Conservation (phyloP, 2,329 filamentous ascomycete genomes). For the Dissoconium aciculare region DNA sequence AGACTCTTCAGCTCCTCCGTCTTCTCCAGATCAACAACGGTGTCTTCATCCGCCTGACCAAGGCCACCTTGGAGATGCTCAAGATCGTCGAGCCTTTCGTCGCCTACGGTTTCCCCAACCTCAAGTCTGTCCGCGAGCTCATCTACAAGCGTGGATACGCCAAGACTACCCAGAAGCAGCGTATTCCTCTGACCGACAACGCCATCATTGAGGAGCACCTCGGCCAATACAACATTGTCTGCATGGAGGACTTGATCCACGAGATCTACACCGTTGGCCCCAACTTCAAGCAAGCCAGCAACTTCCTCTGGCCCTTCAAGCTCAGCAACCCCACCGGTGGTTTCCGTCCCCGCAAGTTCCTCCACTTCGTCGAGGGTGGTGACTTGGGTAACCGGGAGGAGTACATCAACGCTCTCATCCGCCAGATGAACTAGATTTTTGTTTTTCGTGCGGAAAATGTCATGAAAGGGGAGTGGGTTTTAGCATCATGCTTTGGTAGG, state of each 20-base stretch:
- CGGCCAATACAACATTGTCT: constrained; percentile 97
- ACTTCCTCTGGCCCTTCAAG: constrained; percentile 99
- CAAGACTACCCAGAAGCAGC: constrained; percentile 90
- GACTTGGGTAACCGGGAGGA: constrained; percentile 98
- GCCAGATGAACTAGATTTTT: constrained; percentile 82
- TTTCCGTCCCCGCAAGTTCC: constrained; percentile 95
- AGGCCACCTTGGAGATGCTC: constrained; percentile 93
- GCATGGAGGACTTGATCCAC: constrained; percentile 97
- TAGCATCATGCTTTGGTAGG: no score
- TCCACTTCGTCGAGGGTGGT: constrained; percentile 97
- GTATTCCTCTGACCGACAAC: constrained; percentile 92
- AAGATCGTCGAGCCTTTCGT: constrained; percentile 98
- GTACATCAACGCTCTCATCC: constrained; percentile 88
- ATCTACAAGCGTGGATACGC: constrained; percentile 99
- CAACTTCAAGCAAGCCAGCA: constrained; percentile 95
- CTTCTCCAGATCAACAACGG: constrained; percentile 99
- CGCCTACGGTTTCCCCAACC: constrained; percentile 98
- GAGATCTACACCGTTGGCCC: constrained; percentile 97
- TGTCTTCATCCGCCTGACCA: constrained; percentile 94
- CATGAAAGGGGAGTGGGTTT: background rate
- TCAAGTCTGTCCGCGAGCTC: constrained; percentile 97
- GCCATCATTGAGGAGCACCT: constrained; percentile 91
- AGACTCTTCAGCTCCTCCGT: constrained; percentile 98
- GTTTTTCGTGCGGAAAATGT: background rate
- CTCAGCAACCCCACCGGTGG: constrained; percentile 95